These are phyloP conservation scores for Cystobasidium ongulense DNA, from an alignment of 768 basidiomycete species.

Conservation along the genomic window DNA sequence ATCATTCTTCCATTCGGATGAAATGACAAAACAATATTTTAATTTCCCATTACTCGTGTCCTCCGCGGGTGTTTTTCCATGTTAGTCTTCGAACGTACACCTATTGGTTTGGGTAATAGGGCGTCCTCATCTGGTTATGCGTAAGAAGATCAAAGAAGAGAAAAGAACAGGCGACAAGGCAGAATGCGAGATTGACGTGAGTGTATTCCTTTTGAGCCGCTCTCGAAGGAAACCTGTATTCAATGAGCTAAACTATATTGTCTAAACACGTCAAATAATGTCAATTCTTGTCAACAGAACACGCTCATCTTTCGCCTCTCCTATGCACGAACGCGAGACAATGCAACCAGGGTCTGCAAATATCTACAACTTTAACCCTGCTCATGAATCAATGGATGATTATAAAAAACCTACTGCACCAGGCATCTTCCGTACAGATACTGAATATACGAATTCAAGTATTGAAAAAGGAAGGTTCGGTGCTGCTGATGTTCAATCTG, in stretches of 20 bases:
- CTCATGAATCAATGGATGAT: not conserved
- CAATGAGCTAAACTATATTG: too few relatives aligned
- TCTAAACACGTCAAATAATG: too few relatives aligned
- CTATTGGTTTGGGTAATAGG: not conserved
- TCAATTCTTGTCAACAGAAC: not conserved
- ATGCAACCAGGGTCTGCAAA: not conserved
- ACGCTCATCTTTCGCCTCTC: conserved; percentile 23
- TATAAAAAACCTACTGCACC: not conserved
- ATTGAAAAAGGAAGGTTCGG: conserved; percentile 18
- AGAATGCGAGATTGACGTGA: conserved; percentile 25
- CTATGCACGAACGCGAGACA: conserved; percentile 12
- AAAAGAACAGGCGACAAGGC: not conserved
- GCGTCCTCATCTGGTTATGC: not conserved
- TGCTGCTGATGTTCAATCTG: conserved; percentile 4
- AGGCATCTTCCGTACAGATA: conserved; percentile 13
- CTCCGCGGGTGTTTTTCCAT: not conserved
- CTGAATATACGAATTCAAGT: not conserved
- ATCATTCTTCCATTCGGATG: too few relatives aligned
- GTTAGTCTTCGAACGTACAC: not conserved
- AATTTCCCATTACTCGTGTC: too few relatives aligned
- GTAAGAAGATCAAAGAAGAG: conserved; percentile 1
- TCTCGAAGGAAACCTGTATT: not conserved
- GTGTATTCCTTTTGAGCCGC: not conserved
- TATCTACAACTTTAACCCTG: not conserved
- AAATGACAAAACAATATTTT: too few relatives aligned